These are phyloP conservation scores for Rhizophlyctis rosea DNA, from an alignment of 192 early-diverging fungal species.

Conservation along the genomic window DNA sequence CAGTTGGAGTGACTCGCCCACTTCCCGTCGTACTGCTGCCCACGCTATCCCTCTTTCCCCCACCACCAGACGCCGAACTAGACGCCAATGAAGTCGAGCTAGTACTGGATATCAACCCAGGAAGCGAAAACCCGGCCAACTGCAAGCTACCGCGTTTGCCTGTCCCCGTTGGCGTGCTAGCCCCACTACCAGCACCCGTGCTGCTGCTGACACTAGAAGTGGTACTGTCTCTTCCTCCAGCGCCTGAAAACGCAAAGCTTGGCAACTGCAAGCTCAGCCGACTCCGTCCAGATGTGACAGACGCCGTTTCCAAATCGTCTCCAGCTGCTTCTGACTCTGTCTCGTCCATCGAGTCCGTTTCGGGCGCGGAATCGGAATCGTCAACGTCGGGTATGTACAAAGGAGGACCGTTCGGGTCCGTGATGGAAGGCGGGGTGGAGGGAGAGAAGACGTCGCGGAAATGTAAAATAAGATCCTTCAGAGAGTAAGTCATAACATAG, in stretches of 20 bases:
- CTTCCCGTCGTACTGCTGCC: too few species aligned
- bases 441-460: constrained; percentile 22
- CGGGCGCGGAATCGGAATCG: constrained; percentile 24
- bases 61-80: background rate
- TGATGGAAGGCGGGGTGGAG: constrained; percentile 7
- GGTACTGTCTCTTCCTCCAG: too few species aligned
- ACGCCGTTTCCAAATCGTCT: constrained; percentile 10
- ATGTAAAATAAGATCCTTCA: constrained; percentile 13
- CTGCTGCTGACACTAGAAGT: too few species aligned
- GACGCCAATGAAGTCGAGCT: background rate
- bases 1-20: too few species aligned
- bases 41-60: too few species aligned
- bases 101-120: too few species aligned
- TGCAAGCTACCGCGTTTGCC: too few species aligned
- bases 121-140: too few species aligned
- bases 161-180: too few species aligned
- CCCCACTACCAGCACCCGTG: too few species aligned
- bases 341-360: too few species aligned
- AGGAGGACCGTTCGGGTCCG: constrained; percentile 2
- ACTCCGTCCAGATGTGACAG: constrained; percentile 1
- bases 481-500: constrained; percentile 2
- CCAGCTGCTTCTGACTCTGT: background rate
- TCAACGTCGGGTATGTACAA: constrained; percentile 20
- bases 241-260: background rate
- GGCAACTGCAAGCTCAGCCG: background rate